Percentiles rank a stretch among this genome's conserved stretches.
These are phyloP conservation scores for Phytophthora nicotianae DNA, from an alignment of 352 stramenopile species.

Conservation along the genomic window DNA sequence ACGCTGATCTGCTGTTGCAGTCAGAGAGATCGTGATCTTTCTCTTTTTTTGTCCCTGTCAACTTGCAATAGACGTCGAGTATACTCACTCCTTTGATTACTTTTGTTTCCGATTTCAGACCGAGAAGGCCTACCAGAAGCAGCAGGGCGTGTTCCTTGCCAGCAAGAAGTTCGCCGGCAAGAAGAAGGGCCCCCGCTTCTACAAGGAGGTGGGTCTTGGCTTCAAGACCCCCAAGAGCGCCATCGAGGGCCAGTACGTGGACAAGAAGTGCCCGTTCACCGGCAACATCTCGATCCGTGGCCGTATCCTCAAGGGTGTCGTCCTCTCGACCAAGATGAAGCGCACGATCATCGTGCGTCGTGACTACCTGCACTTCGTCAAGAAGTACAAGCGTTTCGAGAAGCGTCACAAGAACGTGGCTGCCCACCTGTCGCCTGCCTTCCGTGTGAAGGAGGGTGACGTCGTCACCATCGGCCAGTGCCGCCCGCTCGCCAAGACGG, in stretches of 20 bases:
- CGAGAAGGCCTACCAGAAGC: slow-evolving; percentile 99
- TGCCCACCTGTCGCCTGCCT: slow-evolving; percentile 97
- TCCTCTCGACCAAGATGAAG: slow-evolving; percentile 99
- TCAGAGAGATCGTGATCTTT: slow-evolving; percentile 7
- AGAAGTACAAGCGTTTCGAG: slow-evolving; percentile 99
- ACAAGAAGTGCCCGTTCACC: slow-evolving; percentile 99
- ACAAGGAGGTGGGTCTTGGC: slow-evolving; percentile 97
- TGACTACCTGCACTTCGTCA: slow-evolving; percentile 99
- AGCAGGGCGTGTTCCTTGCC: slow-evolving; percentile 98
- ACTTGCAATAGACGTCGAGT: not conserved
- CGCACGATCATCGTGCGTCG: slow-evolving; percentile 99
- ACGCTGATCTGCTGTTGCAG: slow-evolving; percentile 28
- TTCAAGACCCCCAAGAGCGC: slow-evolving; percentile 99
- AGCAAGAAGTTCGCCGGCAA: slow-evolving; percentile 95
- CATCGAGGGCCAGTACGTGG: slow-evolving; percentile 96
- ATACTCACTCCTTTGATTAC: slow-evolving; percentile 12
- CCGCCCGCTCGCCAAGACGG: slow-evolving; percentile 99
- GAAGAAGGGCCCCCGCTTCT: slow-evolving; percentile 96
- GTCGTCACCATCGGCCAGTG: slow-evolving; percentile 99
- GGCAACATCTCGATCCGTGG: slow-evolving; percentile 99
- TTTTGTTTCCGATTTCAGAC: slow-evolving; percentile 65
- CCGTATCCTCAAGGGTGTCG: slow-evolving; percentile 97
- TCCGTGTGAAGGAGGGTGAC: slow-evolving; percentile 99
- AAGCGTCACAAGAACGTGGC: slow-evolving; percentile 99
- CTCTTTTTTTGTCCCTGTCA: not conserved